Evolutionary conservation across 208 protist species (phyloP).

Genomic region (Trypanosoma boissoni): DNA sequence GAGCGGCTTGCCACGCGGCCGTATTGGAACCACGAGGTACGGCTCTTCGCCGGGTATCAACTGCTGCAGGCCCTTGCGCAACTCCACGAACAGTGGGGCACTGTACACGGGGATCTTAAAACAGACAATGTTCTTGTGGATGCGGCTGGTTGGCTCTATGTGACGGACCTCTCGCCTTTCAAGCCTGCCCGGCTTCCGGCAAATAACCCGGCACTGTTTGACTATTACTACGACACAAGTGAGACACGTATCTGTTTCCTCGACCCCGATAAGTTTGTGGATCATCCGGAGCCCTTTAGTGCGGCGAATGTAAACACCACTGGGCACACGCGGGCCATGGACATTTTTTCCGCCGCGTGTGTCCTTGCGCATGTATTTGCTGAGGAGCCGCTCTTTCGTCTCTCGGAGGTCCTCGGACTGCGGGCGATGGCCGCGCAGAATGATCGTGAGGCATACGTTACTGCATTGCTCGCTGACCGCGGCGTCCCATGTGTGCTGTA

Average conservation of each 20-base stretch:
- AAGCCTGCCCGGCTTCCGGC: conserved; percentile 67
- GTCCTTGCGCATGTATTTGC: conserved; percentile 68
- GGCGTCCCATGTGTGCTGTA: conserved; percentile 5
- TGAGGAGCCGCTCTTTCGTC: conserved; percentile 62
- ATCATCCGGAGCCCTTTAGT: conserved; percentile 24
- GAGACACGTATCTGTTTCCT: conserved; percentile 77
- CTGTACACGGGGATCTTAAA: conserved; percentile 89
- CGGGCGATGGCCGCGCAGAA: conserved; percentile 22
- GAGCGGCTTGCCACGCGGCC: conserved; percentile 75
- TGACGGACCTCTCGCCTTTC: conserved; percentile 85
- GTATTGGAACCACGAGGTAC: conserved; percentile 33
- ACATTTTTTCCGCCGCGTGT: conserved; percentile 79
- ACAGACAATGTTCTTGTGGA: conserved; percentile 82
- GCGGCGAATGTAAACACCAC: conserved; percentile 57
- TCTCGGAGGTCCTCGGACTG: conserved; percentile 61
- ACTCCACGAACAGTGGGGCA: conserved; percentile 72
- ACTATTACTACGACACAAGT: conserved; percentile 89
- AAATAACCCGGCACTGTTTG: conserved; percentile 74
- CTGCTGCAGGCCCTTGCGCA: conserved; percentile 62
- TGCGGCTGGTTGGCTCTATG: conserved; percentile 63
- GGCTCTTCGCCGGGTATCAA: conserved; percentile 71
- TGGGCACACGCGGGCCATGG: conserved; percentile 70
- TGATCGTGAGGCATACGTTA: conserved; percentile 18
- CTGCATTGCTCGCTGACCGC: conserved; percentile 14
- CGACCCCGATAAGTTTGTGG: conserved; percentile 85